Conservation (phyloP, 352 stramenopile species). For the Pythium graminicola region DNA sequence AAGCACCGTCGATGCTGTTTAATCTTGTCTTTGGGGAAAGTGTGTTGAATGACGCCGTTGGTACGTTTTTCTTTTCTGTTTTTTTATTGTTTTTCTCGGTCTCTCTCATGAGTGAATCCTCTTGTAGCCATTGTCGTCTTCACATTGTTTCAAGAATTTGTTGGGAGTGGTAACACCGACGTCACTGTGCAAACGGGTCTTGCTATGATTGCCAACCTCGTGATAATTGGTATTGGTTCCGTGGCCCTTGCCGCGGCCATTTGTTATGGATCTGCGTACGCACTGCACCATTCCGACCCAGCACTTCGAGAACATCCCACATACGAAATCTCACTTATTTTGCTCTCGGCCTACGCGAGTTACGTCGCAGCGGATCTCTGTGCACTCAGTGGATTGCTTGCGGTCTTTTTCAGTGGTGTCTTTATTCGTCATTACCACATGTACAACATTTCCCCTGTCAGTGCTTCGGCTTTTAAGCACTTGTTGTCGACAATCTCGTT, state of each 20-base stretch:
- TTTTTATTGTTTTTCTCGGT: no score
- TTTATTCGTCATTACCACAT: constrained; percentile 43
- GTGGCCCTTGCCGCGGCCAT: constrained; percentile 36
- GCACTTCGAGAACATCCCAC: constrained; percentile 39
- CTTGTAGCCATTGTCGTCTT: constrained; percentile 28
- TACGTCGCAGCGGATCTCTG: constrained; percentile 66
- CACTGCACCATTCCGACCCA: constrained; percentile 30
- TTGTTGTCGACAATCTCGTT: constrained; percentile 33
- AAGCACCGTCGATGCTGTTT: constrained; percentile 54
- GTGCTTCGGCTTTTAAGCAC: constrained; percentile 28
- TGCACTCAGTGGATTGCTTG: constrained; percentile 83
- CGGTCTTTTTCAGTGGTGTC: constrained; percentile 85
- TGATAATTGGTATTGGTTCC: constrained; percentile 34
- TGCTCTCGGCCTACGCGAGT: constrained; percentile 66
- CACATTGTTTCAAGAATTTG: constrained; percentile 21
- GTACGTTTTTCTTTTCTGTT: no score
- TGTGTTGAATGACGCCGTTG: constrained; percentile 78
- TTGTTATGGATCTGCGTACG: constrained; percentile 45
- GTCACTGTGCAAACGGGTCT: constrained; percentile 12
- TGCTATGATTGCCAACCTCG: constrained; percentile 14
- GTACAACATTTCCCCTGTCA: constrained; percentile 30
- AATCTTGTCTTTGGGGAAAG: constrained; percentile 88
- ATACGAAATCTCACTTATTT: constrained; percentile 58
- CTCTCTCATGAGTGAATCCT: no score
- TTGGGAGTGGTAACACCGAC: constrained; percentile 27